These are phyloP conservation scores for Leavenworthia alabamica DNA, from an alignment of 345 rosid species.

Conservation along the genomic window DNA sequence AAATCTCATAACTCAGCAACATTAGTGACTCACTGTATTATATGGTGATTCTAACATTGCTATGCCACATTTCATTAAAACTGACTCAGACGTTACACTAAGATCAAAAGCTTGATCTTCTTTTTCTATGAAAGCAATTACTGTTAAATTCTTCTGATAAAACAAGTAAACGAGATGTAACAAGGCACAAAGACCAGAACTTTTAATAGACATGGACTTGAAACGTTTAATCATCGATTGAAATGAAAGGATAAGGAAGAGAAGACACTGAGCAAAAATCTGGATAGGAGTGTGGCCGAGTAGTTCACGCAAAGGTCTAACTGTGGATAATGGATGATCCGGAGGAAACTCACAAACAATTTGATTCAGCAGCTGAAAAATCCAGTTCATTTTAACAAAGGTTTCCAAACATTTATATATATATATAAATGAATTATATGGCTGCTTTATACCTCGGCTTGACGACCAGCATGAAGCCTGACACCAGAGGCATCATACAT, in stretches of 20 bases:
- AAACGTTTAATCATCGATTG: neutral
- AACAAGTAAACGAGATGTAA: too few relatives aligned
- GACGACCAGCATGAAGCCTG: constrained; percentile 96
- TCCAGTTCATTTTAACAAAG: constrained; percentile 2
- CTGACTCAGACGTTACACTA: neutral
- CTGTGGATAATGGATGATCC: constrained; percentile 79
- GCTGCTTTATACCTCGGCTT: constrained; percentile 86
- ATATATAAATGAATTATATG: neutral
- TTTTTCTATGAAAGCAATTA: neutral
- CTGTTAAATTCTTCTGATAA: neutral
- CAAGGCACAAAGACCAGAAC: neutral
- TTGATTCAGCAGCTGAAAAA: constrained; percentile 81
- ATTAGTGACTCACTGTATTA: too few relatives aligned
- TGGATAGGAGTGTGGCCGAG: constrained; percentile 96
- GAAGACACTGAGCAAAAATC: too few relatives aligned
- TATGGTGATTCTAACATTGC: too few relatives aligned
- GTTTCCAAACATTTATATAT: too few relatives aligned
- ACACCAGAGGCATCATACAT: constrained; percentile 98
- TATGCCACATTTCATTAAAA: too few relatives aligned
- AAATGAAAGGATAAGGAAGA: neutral
- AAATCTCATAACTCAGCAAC: neutral
- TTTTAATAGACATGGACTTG: neutral
- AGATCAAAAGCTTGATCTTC: neutral
- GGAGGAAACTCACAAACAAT: constrained; percentile 96
- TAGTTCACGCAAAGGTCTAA: constrained; percentile 83